Evolutionary conservation across 164 flowering plant genomes (phyloP).

Genomic region (Litsea cubeba): DNA sequence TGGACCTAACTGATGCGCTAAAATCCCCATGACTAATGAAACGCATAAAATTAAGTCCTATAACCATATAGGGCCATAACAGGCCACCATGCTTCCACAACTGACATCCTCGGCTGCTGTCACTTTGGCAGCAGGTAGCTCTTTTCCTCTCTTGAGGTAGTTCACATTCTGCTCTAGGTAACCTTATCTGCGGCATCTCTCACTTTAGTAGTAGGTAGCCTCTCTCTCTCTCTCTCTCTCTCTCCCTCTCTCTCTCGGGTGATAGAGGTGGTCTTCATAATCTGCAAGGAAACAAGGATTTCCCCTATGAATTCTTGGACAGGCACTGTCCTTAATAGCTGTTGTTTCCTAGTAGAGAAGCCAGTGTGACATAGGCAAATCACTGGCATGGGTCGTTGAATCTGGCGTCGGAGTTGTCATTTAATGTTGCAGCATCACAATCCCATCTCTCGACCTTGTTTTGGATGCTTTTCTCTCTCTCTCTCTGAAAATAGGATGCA

Average conservation of each 20-base stretch:
- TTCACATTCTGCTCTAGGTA: too few relatives aligned
- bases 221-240: too few relatives aligned
- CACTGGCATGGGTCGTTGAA: conserved; percentile 2
- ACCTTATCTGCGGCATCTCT: accelerated
- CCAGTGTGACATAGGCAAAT: neutral
- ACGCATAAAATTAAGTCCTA: too few relatives aligned
- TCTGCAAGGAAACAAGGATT: conserved; percentile 7
- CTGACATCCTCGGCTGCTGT: too few relatives aligned
- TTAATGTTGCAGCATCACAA: neutral
- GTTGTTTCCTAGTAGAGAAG: conserved; percentile 4
- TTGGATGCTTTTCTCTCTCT: neutral
- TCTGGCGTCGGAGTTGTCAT: neutral
- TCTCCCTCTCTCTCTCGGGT: neutral
- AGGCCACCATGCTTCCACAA: too few relatives aligned
- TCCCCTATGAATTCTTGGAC: neutral
- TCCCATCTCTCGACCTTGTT: neutral
- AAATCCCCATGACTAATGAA: too few relatives aligned
- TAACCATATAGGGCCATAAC: too few relatives aligned
- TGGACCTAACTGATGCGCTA: too few relatives aligned
- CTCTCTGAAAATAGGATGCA: neutral
- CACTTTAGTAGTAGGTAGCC: too few relatives aligned
- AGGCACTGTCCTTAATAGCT: neutral
- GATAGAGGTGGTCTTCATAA: conserved; percentile 8
- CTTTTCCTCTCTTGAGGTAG: too few relatives aligned
- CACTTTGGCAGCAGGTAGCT: too few relatives aligned